Base-by-base conservation (phyloP, 495 filamentous ascomycete species). In the Staphylotrichum longicolle region DNA sequence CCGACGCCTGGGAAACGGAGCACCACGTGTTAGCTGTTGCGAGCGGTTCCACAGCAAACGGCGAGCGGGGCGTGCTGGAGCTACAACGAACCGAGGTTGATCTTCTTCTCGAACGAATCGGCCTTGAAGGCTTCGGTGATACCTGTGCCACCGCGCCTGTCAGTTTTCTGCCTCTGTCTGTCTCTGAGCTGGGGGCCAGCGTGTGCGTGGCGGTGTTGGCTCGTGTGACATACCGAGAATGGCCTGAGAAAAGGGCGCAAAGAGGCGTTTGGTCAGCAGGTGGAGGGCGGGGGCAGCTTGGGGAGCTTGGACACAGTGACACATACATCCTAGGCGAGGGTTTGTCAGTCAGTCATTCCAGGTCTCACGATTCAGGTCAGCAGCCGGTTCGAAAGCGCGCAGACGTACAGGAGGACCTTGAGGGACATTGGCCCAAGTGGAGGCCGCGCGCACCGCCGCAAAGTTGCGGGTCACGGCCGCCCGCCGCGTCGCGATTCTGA, bases 61-160 rank as follows among this genome's bases (percentile, higher is more conserved):
- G 39, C 15, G 5, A 47, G 48, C 9, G 60, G 51, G 30, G n/a
- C 27, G 33, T 52, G 34, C 37, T 39, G n/a, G 49, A 35, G 35
- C 44, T 44, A 7, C 27, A 50, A 64, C 65, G 66, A 60, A 87
- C 91, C 93, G 57, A 98, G 83, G 80, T 97, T 98, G 82, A 98
- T 96, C 86, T 98, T 98, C 77, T 93, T 83, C 57, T 86, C 77
- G 77, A 94, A 91, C 64, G 77, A 82, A 72, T 98, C 93, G 71
- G 93, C 91, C 84, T 98, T 98, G 89, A 94, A 98, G 54, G 94
- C 94, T 80, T 98, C 94, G 55, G 94, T 98, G 80, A 98, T 95
- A 80, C 93, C 93, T 84, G 64, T 37, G 66, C 53, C 44, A 39
- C 53, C 54, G 10, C 60, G 44, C 27, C 11, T 49, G 64, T 58